Conservation (phyloP, 768 basidiomycete species). For the Coprinopsis cinerea region DNA sequence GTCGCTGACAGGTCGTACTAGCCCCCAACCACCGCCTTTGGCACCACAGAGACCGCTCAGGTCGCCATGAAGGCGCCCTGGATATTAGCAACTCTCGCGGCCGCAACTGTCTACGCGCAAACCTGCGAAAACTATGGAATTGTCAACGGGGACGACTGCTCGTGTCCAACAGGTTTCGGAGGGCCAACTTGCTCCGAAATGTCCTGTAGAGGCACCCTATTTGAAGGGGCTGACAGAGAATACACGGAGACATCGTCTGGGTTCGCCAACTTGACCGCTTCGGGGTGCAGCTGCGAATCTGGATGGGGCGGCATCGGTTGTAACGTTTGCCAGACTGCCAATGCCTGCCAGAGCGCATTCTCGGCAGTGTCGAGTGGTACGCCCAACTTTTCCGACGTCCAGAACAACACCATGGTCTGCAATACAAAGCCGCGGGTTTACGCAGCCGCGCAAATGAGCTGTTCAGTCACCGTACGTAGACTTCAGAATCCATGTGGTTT, state of each 20-base stretch:
- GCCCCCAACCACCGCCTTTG: not conserved
- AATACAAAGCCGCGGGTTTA: constrained; percentile 65
- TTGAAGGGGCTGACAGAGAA: constrained; percentile 59
- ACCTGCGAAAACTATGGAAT: constrained; percentile 70
- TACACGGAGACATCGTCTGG: constrained; percentile 38
- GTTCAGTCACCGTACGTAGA: constrained; percentile 68
- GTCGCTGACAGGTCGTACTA: no score
- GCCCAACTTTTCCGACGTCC: constrained; percentile 21
- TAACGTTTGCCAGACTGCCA: constrained; percentile 67
- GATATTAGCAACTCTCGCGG: constrained; percentile 10
- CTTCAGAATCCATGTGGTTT: not conserved
- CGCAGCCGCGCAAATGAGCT: constrained; percentile 79
- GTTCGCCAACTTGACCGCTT: constrained; percentile 61
- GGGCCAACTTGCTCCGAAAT: constrained; percentile 63
- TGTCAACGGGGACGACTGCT: constrained; percentile 50
- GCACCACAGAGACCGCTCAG: not conserved
- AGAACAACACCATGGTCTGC: constrained; percentile 70
- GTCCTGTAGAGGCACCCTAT: constrained; percentile 78
- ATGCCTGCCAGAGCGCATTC: constrained; percentile 65
- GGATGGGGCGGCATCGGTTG: constrained; percentile 80
- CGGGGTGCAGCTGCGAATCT: constrained; percentile 60
- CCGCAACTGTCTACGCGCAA: constrained; percentile 26
- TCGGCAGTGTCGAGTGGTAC: constrained; percentile 33
- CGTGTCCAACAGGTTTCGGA: constrained; percentile 80
- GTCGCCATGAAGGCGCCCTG: not conserved